Conservation (phyloP, 371 early-diverging fungal genomes). For the Mucor ambiguus region DNA sequence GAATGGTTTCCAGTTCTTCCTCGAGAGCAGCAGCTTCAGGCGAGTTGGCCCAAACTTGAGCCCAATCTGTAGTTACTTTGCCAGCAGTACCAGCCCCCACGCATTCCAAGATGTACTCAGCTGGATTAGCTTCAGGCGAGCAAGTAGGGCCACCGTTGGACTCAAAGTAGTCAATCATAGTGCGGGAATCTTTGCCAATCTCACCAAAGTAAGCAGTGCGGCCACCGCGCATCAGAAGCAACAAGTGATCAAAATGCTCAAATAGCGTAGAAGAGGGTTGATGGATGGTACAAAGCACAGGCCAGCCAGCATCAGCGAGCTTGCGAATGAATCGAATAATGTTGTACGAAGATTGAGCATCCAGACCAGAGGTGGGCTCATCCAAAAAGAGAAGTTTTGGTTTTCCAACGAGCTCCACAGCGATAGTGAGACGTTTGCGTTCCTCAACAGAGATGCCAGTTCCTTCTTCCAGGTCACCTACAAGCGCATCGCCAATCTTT, state of each 20-base stretch:
- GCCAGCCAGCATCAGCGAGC: too few relatives aligned
- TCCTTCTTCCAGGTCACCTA: conserved; percentile 60
- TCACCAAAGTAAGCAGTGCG: conserved; percentile 81
- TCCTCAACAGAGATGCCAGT: conserved; percentile 67
- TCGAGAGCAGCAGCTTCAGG: conserved; percentile 44
- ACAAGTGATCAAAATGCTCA: conserved; percentile 78
- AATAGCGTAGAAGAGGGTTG: conserved; percentile 84
- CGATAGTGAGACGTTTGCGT: conserved; percentile 69
- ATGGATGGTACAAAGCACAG: conserved; percentile 87
- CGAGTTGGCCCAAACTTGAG: conserved; percentile 59
- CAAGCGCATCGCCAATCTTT: conserved; percentile 58
- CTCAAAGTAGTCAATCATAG: conserved; percentile 59
- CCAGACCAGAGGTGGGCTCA: conserved; percentile 85
- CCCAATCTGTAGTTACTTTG: conserved; percentile 62
- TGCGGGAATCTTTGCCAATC: conserved; percentile 56
- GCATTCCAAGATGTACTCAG: too few relatives aligned
- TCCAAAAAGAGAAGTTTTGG: conserved; percentile 82
- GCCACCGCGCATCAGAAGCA: conserved; percentile 73
- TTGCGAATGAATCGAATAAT: conserved; percentile 75
- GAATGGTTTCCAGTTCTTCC: conserved; percentile 38
- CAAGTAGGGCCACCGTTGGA: too few relatives aligned
- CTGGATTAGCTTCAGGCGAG: too few relatives aligned
- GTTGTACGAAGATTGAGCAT: conserved; percentile 69
- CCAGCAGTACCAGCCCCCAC: too few relatives aligned
- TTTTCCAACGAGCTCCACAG: conserved; percentile 73